phyloP scores from a whole-genome alignment of 495 filamentous ascomycete genomes.

The Glutinoglossum americanum region DNA sequence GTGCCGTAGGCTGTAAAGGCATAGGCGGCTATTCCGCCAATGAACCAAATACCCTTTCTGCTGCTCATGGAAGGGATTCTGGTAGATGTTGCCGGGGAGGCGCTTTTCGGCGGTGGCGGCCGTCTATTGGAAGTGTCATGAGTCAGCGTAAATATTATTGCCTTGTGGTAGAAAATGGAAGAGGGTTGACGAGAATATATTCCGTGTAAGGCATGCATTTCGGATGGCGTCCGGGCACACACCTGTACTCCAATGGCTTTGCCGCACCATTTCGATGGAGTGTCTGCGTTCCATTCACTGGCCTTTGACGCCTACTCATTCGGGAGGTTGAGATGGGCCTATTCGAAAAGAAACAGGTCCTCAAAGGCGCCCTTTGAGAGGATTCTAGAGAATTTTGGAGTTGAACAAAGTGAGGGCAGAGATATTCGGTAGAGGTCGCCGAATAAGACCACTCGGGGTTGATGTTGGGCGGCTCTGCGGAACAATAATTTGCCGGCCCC shows the following conservation, averaged over 20 bases:
- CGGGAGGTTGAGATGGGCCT: background rate
- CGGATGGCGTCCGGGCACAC: background rate
- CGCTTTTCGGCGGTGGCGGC: background rate
- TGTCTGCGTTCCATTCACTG: background rate
- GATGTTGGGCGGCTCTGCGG: background rate
- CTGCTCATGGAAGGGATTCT: background rate
- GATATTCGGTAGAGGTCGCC: no score
- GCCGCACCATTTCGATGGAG: background rate
- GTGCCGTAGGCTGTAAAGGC: slow-evolving; percentile 28
- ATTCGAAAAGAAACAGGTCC: background rate
- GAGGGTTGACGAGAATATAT: background rate
- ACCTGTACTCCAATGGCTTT: background rate
- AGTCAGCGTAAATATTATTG: background rate
- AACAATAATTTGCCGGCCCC: background rate
- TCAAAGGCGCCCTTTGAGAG: background rate
- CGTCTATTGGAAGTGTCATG: background rate
- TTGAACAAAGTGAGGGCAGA: background rate
- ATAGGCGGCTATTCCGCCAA: slow-evolving; percentile 23
- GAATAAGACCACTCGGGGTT: background rate
- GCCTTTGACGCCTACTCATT: background rate
- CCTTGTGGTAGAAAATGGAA: background rate
- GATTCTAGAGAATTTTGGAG: background rate
- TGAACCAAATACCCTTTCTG: slow-evolving; percentile 7
- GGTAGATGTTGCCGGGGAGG: background rate
- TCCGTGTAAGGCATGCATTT: background rate